Conservation (phyloP, 495 filamentous ascomycete genomes). For the Penicillium arizonense region DNA sequence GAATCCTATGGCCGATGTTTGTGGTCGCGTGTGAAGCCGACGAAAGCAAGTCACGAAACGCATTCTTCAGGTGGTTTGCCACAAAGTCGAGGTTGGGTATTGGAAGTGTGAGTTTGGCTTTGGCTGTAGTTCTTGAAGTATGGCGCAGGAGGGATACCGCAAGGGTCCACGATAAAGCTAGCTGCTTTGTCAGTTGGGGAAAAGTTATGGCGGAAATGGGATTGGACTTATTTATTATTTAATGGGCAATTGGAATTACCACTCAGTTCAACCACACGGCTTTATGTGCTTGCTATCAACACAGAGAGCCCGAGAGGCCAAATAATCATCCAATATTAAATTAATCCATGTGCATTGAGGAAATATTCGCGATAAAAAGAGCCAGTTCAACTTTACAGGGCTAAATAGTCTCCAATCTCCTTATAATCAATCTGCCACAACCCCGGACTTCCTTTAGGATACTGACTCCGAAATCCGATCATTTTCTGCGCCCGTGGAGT, state of each 20-base stretch:
- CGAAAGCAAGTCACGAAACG: background rate
- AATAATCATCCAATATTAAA: too few relatives aligned
- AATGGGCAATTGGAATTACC: too few relatives aligned
- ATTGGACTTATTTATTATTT: background rate
- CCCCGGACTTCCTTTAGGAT: slow-evolving; percentile 1
- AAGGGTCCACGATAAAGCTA: background rate
- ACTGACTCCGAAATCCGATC: slow-evolving; percentile 11
- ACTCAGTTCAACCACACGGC: too few relatives aligned
- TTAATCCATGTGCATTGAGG: too few relatives aligned
- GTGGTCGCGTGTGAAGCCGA: background rate
- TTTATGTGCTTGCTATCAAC: too few relatives aligned
- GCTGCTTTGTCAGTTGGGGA: background rate
- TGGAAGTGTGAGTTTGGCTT: background rate
- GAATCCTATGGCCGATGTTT: background rate
- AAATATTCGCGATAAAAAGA: too few relatives aligned
- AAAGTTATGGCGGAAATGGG: background rate
- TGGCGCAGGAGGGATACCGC: background rate
- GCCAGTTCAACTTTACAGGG: too few relatives aligned
- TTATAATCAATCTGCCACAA: background rate
- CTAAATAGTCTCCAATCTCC: background rate
- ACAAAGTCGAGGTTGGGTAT: background rate
- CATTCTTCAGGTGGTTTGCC: background rate
- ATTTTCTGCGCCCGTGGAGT: slow-evolving; percentile 6
- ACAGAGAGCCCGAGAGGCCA: too few relatives aligned
- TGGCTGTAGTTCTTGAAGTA: background rate